phyloP scores from a whole-genome alignment of 2,329 filamentous ascomycete genomes.

The Microdochium nivale region DNA sequence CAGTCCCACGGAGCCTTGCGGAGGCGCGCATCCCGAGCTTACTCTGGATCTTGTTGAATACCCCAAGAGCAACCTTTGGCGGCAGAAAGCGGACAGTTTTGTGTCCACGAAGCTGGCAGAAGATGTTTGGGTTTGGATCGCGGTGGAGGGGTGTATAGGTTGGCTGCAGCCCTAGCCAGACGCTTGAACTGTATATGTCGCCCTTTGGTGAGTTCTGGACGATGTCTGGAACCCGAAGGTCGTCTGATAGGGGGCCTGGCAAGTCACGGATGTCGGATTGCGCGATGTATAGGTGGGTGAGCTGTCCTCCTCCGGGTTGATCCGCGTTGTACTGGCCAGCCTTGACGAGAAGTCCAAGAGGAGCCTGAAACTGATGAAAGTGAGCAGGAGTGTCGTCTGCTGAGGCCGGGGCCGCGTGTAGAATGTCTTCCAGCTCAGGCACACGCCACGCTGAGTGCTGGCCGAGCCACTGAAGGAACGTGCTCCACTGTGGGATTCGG shows the following conservation, averaged over 20 bases:
- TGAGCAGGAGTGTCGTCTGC: slow-evolving; percentile 8
- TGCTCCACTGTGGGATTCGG: not conserved
- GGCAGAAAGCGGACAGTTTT: slow-evolving; percentile 68
- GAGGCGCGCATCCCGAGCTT: slow-evolving; percentile 28
- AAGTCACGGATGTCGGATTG: slow-evolving; percentile 68
- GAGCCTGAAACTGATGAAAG: slow-evolving; percentile 51
- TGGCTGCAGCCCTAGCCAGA: slow-evolving; percentile 82
- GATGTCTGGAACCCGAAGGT: slow-evolving; percentile 60
- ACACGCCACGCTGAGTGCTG: slow-evolving; percentile 2
- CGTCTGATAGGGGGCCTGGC: slow-evolving; percentile 50
- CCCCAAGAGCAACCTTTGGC: slow-evolving; percentile 50
- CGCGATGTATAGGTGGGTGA: slow-evolving; percentile 67
- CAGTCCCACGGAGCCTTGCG: slow-evolving; percentile 58
- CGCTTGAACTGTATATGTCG: slow-evolving; percentile 76
- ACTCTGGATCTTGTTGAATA: slow-evolving; percentile 50
- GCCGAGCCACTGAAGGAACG: slow-evolving; percentile 10
- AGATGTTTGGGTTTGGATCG: slow-evolving; percentile 91
- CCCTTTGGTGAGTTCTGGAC: slow-evolving; percentile 59
- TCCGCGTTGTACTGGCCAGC: slow-evolving; percentile 37
- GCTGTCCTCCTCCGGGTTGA: slow-evolving; percentile 4
- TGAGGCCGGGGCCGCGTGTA: slow-evolving; percentile 10
- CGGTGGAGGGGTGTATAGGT: slow-evolving; percentile 87
- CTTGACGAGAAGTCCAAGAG: slow-evolving; percentile 56
- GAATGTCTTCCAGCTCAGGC: slow-evolving; percentile 13
- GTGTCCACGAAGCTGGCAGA: slow-evolving; percentile 67